Evolutionary conservation across 371 early-diverging fungal species (phyloP).

Genomic region (Mortierella sp.): DNA sequence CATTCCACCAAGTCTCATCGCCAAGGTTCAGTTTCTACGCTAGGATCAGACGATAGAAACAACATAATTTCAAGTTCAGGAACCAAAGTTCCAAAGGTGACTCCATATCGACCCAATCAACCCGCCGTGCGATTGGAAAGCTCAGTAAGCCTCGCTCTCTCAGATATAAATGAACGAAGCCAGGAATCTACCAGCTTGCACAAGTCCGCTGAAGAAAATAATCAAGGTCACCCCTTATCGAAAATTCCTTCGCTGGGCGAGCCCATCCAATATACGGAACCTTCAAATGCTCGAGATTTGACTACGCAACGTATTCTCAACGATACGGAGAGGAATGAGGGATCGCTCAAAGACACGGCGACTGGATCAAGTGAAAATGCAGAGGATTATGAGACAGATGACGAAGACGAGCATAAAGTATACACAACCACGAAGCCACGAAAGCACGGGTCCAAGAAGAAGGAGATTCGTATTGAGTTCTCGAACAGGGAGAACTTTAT

Average conservation of each 20-base stretch:
- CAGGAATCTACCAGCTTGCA: background rate
- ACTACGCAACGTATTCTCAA: slow-evolving; percentile 33
- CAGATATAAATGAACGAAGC: slow-evolving; percentile 12
- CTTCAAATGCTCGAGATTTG: slow-evolving; percentile 32
- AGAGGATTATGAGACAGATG: background rate
- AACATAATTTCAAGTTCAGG: background rate
- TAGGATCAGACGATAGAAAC: slow-evolving; percentile 1
- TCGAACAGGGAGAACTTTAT: slow-evolving; percentile 43
- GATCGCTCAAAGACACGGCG: background rate
- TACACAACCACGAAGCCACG: slow-evolving; percentile 51
- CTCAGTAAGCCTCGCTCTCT: slow-evolving; percentile 15
- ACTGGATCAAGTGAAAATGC: background rate
- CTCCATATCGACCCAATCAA: slow-evolving; percentile 43
- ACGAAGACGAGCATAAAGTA: slow-evolving; percentile 14
- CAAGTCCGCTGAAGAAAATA: background rate
- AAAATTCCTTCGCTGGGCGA: slow-evolving; percentile 13
- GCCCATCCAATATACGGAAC: slow-evolving; percentile 27
- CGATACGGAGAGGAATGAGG: slow-evolving; percentile 16
- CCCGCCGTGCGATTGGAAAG: slow-evolving; percentile 35
- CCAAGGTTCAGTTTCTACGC: background rate
- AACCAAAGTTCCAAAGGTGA: slow-evolving; percentile 25
- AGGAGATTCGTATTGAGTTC: slow-evolving; percentile 56
- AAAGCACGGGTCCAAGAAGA: slow-evolving; percentile 51
- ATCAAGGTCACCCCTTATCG: background rate
- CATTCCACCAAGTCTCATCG: background rate